Evolutionary conservation across 2,329 filamentous ascomycete genomes (phyloP), one percentile per base, ranked within the genome.

Genomic region (Aspergillus niger): DNA sequence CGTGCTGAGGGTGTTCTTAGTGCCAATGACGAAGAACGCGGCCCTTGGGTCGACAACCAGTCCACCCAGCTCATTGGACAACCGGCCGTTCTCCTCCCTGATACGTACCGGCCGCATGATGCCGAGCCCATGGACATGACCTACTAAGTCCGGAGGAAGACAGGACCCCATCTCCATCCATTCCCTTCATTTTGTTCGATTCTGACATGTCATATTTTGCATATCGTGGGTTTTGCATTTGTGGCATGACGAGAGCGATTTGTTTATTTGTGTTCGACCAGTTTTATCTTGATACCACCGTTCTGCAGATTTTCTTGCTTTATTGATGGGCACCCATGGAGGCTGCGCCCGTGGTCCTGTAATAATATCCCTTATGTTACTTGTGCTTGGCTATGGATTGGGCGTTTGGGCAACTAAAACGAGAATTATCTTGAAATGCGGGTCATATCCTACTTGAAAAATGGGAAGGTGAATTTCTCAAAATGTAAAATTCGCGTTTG

Each of bases 1-100:
- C 86, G 94, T 32, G 92, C 93, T n/a, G 87, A 96, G 67, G 94
- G 90, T 28, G 89, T 98, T 72, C 88, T 89, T 67, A 83, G 83
- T 63, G 89, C 92, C 5, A 94, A 90, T 0, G 87, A 90, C 0
- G 91, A 94, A 68, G 93, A 97, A 82, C 93, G 92, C 76, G 94
- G 93, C 1, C 85, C 88, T 7, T 97, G 91, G 91, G 77, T 92
- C 44, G 66, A 69, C 28, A 66, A 67, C 5, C 67, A 64, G 5
- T 65, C 65, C 1, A 55, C 65, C 4, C 67, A 76, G 17, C 62
- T 77, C 3, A 76, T 77, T 59, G 75, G 75, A 20, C 73, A 70
- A 28, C 69, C 75, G 11, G 72, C 69, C 1, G 69, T 70, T 65
- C 54, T 72, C 3, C 52, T 76, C 54, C 70, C 72, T 5, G 71